Percentiles rank a stretch among this genome's conserved stretches.
Evolutionary conservation across 1,284 basidiomycete species (phyloP).

Genomic region (Ceratobasidium sp.): DNA sequence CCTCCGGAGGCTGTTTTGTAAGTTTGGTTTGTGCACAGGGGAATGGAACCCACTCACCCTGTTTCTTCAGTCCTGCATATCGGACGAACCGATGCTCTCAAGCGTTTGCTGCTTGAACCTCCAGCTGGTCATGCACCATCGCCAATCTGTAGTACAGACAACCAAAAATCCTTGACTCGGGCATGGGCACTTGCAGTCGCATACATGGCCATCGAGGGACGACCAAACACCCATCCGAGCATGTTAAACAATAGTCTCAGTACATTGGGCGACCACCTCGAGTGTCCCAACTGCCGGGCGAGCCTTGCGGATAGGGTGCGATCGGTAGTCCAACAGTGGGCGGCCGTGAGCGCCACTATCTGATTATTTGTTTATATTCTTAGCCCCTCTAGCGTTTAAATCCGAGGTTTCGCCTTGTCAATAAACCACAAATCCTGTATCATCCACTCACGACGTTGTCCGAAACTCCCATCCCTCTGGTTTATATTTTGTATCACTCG

Average conservation of each 20-base stretch:
- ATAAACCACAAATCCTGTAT: conserved; percentile 5
- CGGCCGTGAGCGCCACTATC: conserved; percentile 39
- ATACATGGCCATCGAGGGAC: conserved; percentile 41
- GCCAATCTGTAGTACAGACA: conserved; percentile 36
- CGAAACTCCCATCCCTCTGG: neutral
- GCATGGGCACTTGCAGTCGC: conserved; percentile 44
- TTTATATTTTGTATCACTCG: conserved; percentile 6
- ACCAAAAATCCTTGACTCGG: conserved; percentile 39
- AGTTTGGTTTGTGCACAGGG: neutral
- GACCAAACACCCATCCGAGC: conserved; percentile 34
- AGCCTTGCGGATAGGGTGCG: conserved; percentile 31
- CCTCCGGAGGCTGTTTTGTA: conserved; percentile 64
- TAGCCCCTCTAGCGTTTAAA: neutral
- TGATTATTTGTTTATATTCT: conserved; percentile 10
- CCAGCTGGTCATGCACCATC: conserved; percentile 66
- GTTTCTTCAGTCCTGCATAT: conserved; percentile 54
- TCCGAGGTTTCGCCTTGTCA: neutral
- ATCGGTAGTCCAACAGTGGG: conserved; percentile 39
- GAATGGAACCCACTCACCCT: neutral
- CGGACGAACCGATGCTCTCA: conserved; percentile 56
- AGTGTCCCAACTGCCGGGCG: conserved; percentile 35
- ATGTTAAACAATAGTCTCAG: conserved; percentile 36
- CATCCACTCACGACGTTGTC: neutral
- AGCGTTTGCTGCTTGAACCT: conserved; percentile 62
- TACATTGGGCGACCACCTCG: conserved; percentile 38